phyloP scores from a whole-genome alignment of 192 early-diverging fungal species.

The Coemansia nantahalensis region DNA sequence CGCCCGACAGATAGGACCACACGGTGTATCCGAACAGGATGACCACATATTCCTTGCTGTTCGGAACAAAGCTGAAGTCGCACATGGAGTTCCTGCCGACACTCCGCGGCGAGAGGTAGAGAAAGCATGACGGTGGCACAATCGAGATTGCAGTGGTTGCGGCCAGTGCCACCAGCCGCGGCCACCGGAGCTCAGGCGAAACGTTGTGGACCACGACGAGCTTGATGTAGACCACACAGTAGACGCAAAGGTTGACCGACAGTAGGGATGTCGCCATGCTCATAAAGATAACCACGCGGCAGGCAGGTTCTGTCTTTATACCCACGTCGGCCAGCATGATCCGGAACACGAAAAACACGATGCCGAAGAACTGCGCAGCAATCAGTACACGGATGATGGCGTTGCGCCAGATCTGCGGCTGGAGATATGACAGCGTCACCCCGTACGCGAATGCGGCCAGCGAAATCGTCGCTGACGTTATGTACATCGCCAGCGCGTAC shows the following conservation, averaged over 20 bases:
- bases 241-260: constrained; percentile 21
- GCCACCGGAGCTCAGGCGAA: constrained; percentile 21
- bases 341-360: constrained; percentile 23
- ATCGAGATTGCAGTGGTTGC: constrained; percentile 6
- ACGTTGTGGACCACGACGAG: constrained; percentile 33
- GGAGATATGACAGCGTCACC: constrained; percentile 1
- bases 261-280: constrained; percentile 10
- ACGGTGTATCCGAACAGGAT: constrained; percentile 5
- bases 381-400: constrained; percentile 34
- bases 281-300: constrained; percentile 23
- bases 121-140: constrained; percentile 15
- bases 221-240: constrained; percentile 43
- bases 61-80: neutral
- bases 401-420: constrained; percentile 15
- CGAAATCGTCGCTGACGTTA: constrained; percentile 10
- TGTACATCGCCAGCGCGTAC: constrained; percentile 13
- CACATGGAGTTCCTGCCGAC: constrained; percentile 11
- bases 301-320: constrained; percentile 19
- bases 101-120: constrained; percentile 9
- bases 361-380: constrained; percentile 27
- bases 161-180: constrained; percentile 14
- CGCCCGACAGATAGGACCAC: constrained; percentile 29
- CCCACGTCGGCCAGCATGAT: constrained; percentile 5
- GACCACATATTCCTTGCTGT: constrained; percentile 11
- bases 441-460: constrained; percentile 26